These are phyloP conservation scores for Sanghuangporus weigelae DNA, from an alignment of 1,284 basidiomycete species.

Conservation along the genomic window DNA sequence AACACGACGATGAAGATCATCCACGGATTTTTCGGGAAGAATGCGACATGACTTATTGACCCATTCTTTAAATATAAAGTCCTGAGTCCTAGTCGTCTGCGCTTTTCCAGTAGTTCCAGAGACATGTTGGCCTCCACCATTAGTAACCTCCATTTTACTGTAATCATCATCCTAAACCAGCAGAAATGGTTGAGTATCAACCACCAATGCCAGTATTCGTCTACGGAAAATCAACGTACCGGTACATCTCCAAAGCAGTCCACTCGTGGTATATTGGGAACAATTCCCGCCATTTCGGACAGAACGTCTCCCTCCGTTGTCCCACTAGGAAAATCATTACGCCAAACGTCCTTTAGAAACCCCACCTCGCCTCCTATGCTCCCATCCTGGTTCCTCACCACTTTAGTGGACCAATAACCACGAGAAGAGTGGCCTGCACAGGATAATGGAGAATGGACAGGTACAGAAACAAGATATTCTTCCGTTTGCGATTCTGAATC, in stretches of 20 bases:
- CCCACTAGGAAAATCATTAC: slow-evolving; percentile 3
- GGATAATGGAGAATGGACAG: not conserved
- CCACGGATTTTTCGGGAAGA: not conserved
- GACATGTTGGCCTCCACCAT: not conserved
- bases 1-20: not conserved
- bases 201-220: too few species aligned
- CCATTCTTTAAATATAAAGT: slow-evolving; percentile 7
- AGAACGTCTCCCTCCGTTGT: slow-evolving; percentile 20
- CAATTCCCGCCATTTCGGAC: not conserved
- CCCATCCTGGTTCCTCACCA: slow-evolving; percentile 4
- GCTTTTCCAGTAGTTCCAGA: not conserved
- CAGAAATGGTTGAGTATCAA: too few species aligned
- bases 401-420: not conserved
- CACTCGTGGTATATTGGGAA: not conserved
- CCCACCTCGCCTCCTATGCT: slow-evolving; percentile 15
- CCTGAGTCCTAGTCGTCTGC: not conserved
- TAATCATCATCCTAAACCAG: not conserved
- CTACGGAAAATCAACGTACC: not conserved
- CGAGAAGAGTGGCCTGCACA: not conserved
- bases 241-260: not conserved
- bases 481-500: not conserved
- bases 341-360: slow-evolving; percentile 26
- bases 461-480: slow-evolving; percentile 1
- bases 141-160: not conserved
- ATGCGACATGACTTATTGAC: not conserved